A percentile compares a stretch with the other conserved stretches of the same genome.
phyloP scores from a whole-genome alignment of 192 early-diverging fungal genomes.

The Physocladia obscura region DNA sequence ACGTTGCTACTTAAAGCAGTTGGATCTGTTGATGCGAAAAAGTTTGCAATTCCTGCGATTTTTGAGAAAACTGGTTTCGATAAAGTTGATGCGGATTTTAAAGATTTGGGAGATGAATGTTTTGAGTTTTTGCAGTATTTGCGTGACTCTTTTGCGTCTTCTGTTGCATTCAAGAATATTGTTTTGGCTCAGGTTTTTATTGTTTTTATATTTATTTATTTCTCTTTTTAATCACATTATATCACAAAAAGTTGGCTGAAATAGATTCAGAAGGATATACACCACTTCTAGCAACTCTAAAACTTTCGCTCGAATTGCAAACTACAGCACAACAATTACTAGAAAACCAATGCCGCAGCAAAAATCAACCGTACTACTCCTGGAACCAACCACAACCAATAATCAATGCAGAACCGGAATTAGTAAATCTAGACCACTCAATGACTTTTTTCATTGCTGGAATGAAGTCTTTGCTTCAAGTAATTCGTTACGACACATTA shows the following conservation, averaged over 20 bases:
- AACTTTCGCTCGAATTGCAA: constrained; percentile 6
- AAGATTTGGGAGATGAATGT: background rate
- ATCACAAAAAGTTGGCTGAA: background rate
- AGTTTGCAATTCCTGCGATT: background rate
- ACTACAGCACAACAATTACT: background rate
- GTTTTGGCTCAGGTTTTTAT: constrained; percentile 12
- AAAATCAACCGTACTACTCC: background rate
- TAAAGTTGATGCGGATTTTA: background rate
- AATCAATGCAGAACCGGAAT: background rate
- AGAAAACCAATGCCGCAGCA: background rate
- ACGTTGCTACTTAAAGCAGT: background rate
- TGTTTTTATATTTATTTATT: background rate
- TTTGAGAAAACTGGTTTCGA: background rate
- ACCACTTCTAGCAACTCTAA: constrained; percentile 27
- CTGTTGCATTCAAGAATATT: background rate
- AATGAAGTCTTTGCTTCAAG: background rate
- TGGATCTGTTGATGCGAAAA: background rate
- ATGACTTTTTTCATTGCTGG: background rate
- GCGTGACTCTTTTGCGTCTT: too few species aligned
- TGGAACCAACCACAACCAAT: background rate
- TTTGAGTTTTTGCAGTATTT: background rate
- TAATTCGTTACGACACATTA: background rate
- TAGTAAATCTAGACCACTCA: constrained; percentile 8
- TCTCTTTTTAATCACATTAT: background rate
- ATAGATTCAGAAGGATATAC: constrained; percentile 24